Base-by-base conservation (phyloP, 2,329 filamentous ascomycete species). In the Aspergillus udagawae region DNA sequence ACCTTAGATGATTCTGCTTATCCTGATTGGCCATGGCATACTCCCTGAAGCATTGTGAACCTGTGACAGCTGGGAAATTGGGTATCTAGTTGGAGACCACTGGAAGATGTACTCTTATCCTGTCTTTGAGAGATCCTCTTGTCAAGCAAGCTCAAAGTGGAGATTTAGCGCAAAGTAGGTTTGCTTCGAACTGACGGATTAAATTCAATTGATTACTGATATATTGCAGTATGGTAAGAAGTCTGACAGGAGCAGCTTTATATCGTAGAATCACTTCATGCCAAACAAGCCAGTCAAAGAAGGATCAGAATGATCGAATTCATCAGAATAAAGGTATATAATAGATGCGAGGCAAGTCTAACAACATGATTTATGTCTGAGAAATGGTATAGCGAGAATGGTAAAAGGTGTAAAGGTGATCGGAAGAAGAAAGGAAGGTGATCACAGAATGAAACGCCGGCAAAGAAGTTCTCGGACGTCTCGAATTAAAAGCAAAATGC, bases 381-480 rank as follows among this genome's bases (percentile, higher is more conserved):
- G 44, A 49, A 58, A 58, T 57, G 57, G 53, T 52, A 51, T 54
- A 54, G 38, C 41, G 51, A 47, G 28, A 49, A 55, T 49, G 38
- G 28, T n/a, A 35, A 35, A 35, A 21, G 23, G 53, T 9, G 53
- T 44, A 51, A 56, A 56, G 45, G 55, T 59, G 51, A 58, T 57
- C 38, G 55, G 59, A 63, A 57, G 58, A 51, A 51, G 49, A 49
- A 52, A 35, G 32, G 29, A 52, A 59, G 50, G 32, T 56, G 47
- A 41, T 54, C 60, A 60, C 54, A 69, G 61, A 55, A 66, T 65
- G 63, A 64, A 65, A 70, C 67, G 67, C 66, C 65, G 67, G 66
- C 64, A 64, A 66, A 65, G 57, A 69, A 66, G 55, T 47, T 66
- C 65, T 68, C 66, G 66, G 65, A 70, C 65, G 62, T 63, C 68